These are phyloP conservation scores for Paramecium primaurelia DNA, from an alignment of 73 alveolate species.

Conservation along the genomic window DNA sequence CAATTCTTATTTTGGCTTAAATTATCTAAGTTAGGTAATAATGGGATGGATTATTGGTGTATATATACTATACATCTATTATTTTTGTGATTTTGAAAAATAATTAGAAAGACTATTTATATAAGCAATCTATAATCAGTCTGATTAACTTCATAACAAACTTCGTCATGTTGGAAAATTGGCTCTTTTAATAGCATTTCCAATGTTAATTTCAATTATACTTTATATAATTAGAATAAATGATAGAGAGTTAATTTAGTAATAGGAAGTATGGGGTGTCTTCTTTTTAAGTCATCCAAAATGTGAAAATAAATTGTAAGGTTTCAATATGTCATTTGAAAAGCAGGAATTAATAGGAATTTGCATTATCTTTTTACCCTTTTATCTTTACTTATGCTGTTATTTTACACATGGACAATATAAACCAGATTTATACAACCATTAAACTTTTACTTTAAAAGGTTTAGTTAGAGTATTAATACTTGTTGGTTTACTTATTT, in stretches of 20 bases:
- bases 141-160: neutral
- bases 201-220: neutral
- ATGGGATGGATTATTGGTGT: constrained; percentile 56
- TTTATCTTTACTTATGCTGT: neutral
- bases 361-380: neutral
- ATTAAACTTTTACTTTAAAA: neutral
- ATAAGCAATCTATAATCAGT: neutral
- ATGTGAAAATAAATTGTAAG: neutral
- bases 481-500: neutral
- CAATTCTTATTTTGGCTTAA: constrained; percentile 18
- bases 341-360: neutral
- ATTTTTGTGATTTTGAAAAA: constrained; percentile 9
- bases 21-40: constrained; percentile 2
- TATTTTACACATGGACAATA: neutral
- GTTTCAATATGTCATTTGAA: neutral
- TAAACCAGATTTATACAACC: neutral
- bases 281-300: neutral
- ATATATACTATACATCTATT: neutral
- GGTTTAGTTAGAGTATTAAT: neutral
- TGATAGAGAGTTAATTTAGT: neutral
- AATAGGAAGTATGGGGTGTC: neutral
- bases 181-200: neutral
- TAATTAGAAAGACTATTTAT: neutral
- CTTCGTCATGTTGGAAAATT: neutral
- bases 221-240: neutral